Percentiles rank a stretch among this genome's conserved stretches.
Conservation (phyloP, 805 yeast genomes). For the Cyberlindnera maritima region DNA sequence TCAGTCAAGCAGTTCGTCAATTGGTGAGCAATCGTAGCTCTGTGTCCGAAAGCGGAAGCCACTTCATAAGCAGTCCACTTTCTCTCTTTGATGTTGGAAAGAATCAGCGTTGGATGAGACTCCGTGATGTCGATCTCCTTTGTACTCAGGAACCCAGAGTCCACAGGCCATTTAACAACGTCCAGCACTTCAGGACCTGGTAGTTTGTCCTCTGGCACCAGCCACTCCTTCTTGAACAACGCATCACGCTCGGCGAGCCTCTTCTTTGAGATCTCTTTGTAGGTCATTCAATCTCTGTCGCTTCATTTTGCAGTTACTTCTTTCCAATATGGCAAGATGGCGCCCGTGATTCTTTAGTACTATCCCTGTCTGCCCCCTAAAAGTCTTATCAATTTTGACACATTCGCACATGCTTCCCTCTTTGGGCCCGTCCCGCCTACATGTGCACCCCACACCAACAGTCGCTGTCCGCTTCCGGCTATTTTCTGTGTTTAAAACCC, state of each 20-base stretch:
- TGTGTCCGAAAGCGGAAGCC: slow-evolving; percentile 51
- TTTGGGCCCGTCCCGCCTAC: no score
- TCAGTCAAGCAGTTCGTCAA: slow-evolving; percentile 36
- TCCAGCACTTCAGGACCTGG: slow-evolving; percentile 5
- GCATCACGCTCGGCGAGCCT: slow-evolving; percentile 36
- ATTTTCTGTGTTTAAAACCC: no score
- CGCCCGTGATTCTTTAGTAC: no score
- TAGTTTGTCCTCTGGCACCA: slow-evolving; percentile 5
- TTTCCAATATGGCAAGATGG: no score
- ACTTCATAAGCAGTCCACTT: slow-evolving; percentile 44
- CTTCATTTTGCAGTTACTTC: no score
- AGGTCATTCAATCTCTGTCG: background rate
- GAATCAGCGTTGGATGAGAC: slow-evolving; percentile 15
- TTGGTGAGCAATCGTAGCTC: slow-evolving; percentile 60
- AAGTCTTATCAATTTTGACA: background rate
- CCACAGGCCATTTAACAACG: slow-evolving; percentile 30
- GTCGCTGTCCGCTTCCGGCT: no score
- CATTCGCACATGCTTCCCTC: background rate
- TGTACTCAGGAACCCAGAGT: slow-evolving; percentile 33
- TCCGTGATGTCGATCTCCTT: slow-evolving; percentile 35
- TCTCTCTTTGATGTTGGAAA: slow-evolving; percentile 30
- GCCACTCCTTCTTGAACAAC: slow-evolving; percentile 28
- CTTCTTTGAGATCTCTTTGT: slow-evolving; percentile 35
- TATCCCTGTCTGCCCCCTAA: no score
- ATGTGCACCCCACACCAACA: no score